Base-by-base conservation (phyloP, 2,329 filamentous ascomycete species). In the Trichoderma sp. region DNA sequence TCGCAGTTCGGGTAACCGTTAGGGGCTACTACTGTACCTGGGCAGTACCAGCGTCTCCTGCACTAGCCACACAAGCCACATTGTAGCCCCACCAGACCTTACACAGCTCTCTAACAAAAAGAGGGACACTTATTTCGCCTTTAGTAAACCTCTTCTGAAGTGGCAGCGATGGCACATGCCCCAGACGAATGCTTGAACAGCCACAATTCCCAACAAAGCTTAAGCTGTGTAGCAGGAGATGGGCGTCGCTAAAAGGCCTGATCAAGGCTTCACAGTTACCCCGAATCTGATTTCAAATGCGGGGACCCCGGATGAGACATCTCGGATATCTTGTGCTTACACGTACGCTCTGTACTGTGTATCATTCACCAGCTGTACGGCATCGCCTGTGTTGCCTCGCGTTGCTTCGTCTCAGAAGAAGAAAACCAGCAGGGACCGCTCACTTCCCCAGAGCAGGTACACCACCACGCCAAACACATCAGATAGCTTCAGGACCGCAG, bases 271-370 rank as follows among this genome's bases (percentile, higher is more conserved):
- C 43, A 46, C 16, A 39, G 34, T n/a, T 68, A 58, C 58, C 37
- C 66, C 51, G 51, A 68, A 49, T 43, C 58, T 51, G 59, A 68
- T 54, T 59, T n/a, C 37, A 68, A 63, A 68, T 68, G 66, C 58
- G 66, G 66, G 66, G 66, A 68, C 59, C 66, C 66, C 51, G 37
- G 66, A 63, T 24, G 52, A 59, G 46, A 32, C 24, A 34, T 68
- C 32, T 60, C 56, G 24, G 18, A 49, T 66, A 52, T 39, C 37
- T 24, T n/a, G 28, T 54, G 24, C 37, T 16, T 64, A n/a, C 18
- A 39, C 32, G 32, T 14, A n/a, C 7, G 28, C 24, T 49, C n/a
- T 10, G 21, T 52, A 39, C 13, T 28, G 26, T 43, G 24, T 32
- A 16, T 18, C 39, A 13, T 2, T 43, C 39, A 18, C 2, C 16